phyloP scores from a whole-genome alignment of 768 basidiomycete genomes.

The Amanita molliuscula region DNA sequence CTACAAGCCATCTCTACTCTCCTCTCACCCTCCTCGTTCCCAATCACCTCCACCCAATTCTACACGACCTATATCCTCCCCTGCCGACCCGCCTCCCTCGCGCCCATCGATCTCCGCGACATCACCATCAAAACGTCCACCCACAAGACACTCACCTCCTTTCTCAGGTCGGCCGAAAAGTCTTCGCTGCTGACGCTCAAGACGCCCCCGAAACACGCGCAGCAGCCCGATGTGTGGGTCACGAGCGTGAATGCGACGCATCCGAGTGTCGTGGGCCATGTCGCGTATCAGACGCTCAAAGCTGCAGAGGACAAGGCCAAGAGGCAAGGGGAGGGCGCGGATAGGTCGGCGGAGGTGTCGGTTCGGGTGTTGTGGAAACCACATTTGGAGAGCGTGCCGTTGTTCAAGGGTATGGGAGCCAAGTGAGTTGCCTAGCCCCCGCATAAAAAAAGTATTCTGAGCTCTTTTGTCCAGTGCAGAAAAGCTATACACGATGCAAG shows the following conservation, averaged over 20 bases:
- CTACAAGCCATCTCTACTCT: conserved; percentile 54
- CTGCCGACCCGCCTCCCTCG: conserved; percentile 50
- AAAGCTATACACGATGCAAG: conserved; percentile 42
- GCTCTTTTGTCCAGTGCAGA: conserved; percentile 26
- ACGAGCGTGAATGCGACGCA: conserved; percentile 47
- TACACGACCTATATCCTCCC: conserved; percentile 75
- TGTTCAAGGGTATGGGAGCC: conserved; percentile 56
- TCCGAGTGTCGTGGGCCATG: conserved; percentile 43
- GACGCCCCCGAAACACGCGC: conserved; percentile 36
- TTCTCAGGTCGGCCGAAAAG: conserved; percentile 74
- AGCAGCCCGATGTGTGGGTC: conserved; percentile 43
- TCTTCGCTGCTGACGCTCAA: conserved; percentile 65
- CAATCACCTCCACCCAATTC: conserved; percentile 65
- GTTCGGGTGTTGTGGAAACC: conserved; percentile 75
- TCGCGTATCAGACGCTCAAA: conserved; percentile 45
- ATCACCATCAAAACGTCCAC: conserved; percentile 72
- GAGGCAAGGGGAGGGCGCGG: conserved; percentile 43
- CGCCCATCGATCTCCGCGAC: not conserved
- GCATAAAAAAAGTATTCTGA: not conserved
- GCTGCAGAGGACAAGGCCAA: conserved; percentile 56
- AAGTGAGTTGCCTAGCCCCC: conserved; percentile 32
- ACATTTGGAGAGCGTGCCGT: conserved; percentile 36
- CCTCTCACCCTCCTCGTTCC: conserved; percentile 45
- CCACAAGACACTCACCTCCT: conserved; percentile 72
- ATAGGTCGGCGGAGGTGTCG: conserved; percentile 19